phyloP scores from a whole-genome alignment of 164 flowering plant species.

The Hamamelis virginiana region DNA sequence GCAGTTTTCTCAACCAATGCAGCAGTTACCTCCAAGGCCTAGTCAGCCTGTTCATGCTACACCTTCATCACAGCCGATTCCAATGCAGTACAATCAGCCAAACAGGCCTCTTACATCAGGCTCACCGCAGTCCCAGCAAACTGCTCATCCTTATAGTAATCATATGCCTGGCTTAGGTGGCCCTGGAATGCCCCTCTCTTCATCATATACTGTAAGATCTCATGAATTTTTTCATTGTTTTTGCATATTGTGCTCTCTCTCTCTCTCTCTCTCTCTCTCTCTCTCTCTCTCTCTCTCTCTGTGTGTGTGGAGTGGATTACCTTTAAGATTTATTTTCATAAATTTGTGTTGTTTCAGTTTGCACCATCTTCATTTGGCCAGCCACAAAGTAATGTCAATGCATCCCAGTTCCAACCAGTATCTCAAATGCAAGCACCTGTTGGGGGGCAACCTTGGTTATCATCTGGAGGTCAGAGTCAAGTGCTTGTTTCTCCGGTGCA shows the following conservation, averaged over 20 bases:
- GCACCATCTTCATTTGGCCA: constrained; percentile 60
- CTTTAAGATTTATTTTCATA: constrained; percentile 1
- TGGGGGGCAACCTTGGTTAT: constrained; percentile 64
- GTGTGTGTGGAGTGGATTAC: not conserved
- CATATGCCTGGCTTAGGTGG: constrained; percentile 53
- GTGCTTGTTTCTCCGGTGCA: constrained; percentile 40
- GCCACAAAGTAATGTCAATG: constrained; percentile 42
- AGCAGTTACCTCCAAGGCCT: constrained; percentile 64
- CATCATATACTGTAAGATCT: constrained; percentile 70
- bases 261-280: not conserved
- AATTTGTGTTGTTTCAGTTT: constrained; percentile 38
- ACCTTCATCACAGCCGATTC: constrained; percentile 58
- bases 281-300: not conserved
- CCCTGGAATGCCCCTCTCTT: constrained; percentile 54
- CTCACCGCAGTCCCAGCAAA: constrained; percentile 47
- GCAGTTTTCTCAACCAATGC: constrained; percentile 74
- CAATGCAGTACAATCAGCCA: constrained; percentile 50
- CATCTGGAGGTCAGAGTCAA: constrained; percentile 52
- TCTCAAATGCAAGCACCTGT: constrained; percentile 60
- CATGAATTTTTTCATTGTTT: not conserved
- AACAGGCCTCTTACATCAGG: constrained; percentile 53
- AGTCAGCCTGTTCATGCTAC: constrained; percentile 53
- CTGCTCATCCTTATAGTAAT: constrained; percentile 34
- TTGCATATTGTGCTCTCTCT: not conserved
- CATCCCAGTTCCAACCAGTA: constrained; percentile 55